These are phyloP conservation scores for Penicillium sp. DNA, from an alignment of 2,329 filamentous ascomycete genomes.

Conservation along the genomic window DNA sequence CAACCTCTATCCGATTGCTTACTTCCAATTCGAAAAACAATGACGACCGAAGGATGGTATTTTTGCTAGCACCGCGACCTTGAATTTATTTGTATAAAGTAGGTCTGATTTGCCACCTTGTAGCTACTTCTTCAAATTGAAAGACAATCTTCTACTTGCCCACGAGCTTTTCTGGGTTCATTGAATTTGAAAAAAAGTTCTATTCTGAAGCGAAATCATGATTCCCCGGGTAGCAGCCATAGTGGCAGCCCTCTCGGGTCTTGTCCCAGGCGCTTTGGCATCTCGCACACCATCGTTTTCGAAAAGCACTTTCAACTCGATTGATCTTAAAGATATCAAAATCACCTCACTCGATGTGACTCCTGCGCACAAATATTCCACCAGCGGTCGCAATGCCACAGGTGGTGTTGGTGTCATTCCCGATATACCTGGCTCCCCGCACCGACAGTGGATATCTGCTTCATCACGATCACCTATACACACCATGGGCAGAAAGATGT, in stretches of 20 bases:
- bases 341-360: constrained; percentile 10
- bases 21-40: not conserved
- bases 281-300: not conserved
- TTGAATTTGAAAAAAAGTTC: not conserved
- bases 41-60: not conserved
- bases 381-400: constrained; percentile 5
- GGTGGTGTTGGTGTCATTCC: constrained; percentile 6
- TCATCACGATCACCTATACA: constrained; percentile 13
- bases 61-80: not conserved
- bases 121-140: not conserved
- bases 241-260: not conserved
- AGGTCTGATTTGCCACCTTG: not conserved
- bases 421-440: not conserved
- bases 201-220: not conserved
- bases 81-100: not conserved
- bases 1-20: not conserved
- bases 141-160: not conserved
- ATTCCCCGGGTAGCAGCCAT: not conserved
- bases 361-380: constrained; percentile 3
- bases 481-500: constrained; percentile 8
- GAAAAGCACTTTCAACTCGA: constrained; percentile 5
- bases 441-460: constrained; percentile 14
- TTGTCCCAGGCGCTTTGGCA: not conserved
- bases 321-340: constrained; percentile 3
- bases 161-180: not conserved